Percentiles rank a stretch among this genome's conserved stretches.
Conservation (phyloP, 495 filamentous ascomycete genomes). For the Podospora bellae-mahoneyi region DNA sequence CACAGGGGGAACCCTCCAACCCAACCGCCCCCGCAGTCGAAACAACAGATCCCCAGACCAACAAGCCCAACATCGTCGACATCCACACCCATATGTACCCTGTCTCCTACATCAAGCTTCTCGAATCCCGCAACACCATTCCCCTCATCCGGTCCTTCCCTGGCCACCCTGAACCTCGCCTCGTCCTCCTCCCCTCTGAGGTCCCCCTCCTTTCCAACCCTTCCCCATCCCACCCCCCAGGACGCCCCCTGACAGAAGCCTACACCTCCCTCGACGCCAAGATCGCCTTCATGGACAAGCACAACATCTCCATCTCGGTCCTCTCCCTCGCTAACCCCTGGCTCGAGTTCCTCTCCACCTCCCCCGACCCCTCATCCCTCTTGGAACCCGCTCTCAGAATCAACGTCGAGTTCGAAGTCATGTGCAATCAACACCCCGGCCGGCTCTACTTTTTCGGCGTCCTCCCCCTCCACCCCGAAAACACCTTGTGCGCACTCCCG, state of each 20-base stretch:
- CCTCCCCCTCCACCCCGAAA: conserved; percentile 63
- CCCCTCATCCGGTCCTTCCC: conserved; percentile 75
- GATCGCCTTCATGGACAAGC: conserved; percentile 80
- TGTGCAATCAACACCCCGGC: conserved; percentile 57
- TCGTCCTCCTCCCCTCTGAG: conserved; percentile 76
- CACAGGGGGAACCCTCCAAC: neutral
- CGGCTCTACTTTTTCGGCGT: conserved; percentile 77
- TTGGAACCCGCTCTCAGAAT: conserved; percentile 47
- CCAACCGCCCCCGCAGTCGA: neutral
- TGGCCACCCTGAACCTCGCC: conserved; percentile 57
- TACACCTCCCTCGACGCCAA: conserved; percentile 72
- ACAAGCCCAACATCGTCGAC: conserved; percentile 59
- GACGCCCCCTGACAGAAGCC: conserved; percentile 70
- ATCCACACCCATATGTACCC: conserved; percentile 96
- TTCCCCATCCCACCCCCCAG: conserved; percentile 42
- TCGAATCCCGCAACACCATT: conserved; percentile 69
- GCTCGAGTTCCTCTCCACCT: conserved; percentile 73
- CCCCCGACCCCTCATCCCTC: conserved; percentile 47
- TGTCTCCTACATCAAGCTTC: conserved; percentile 73
- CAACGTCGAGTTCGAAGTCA: conserved; percentile 71
- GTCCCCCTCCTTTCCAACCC: conserved; percentile 50
- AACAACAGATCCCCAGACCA: neutral
- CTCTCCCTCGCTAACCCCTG: conserved; percentile 93
- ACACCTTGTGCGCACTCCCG: no score
- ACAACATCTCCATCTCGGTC: conserved; percentile 76